These are phyloP conservation scores for Melampsora occidentalis DNA, from an alignment of 1,284 basidiomycete species.

Conservation along the genomic window DNA sequence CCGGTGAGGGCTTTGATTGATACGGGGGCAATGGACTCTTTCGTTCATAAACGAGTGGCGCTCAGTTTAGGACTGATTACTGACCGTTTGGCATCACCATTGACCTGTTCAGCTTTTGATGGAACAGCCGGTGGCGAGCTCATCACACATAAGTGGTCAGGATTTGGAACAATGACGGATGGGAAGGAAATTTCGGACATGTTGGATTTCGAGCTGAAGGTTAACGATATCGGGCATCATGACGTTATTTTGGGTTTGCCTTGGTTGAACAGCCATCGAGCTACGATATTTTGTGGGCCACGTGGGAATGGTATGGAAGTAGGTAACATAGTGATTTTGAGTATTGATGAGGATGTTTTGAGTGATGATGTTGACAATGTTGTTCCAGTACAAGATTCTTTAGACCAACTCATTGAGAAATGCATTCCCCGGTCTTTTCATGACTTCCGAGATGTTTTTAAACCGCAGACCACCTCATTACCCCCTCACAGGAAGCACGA, in stretches of 20 bases:
- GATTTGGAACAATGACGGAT: background rate
- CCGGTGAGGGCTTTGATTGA: background rate
- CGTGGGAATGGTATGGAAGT: background rate
- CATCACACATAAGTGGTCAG: background rate
- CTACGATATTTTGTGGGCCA: background rate
- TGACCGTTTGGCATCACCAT: background rate
- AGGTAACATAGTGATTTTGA: background rate
- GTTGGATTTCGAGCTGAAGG: background rate
- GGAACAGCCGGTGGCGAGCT: background rate
- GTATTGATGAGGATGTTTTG: background rate
- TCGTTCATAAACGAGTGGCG: background rate
- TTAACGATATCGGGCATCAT: background rate
- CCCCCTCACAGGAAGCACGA: slow-evolving; percentile 13
- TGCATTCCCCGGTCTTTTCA: background rate
- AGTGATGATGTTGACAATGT: background rate
- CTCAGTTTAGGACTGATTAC: background rate
- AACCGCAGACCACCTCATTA: background rate
- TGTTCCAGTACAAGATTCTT: background rate
- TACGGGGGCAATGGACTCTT: slow-evolving; percentile 9
- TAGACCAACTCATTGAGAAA: background rate
- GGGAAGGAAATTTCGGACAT: background rate
- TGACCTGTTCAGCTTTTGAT: slow-evolving; percentile 14
- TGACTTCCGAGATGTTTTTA: slow-evolving; percentile 1
- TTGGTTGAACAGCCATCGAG: background rate
- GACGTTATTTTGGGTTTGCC: slow-evolving; percentile 23